A percentile compares a stretch with the other conserved stretches of the same genome.
Conservation (phyloP, 2,329 filamentous ascomycete species). For the Alternaria solani region DNA sequence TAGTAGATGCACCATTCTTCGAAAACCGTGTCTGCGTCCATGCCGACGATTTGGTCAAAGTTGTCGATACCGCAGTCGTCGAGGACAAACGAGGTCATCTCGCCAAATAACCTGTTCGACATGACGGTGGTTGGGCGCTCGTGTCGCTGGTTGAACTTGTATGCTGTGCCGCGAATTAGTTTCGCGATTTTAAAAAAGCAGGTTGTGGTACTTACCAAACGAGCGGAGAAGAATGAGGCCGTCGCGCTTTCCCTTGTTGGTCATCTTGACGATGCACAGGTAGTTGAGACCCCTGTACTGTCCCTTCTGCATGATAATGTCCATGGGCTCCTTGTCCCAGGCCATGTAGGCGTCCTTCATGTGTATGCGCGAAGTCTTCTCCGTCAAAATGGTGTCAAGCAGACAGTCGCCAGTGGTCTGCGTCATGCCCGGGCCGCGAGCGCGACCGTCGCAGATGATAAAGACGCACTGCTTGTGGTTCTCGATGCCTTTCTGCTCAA, state of each 20-base stretch:
- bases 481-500: slow-evolving; percentile 55
- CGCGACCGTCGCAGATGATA: slow-evolving; percentile 60
- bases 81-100: slow-evolving; percentile 16
- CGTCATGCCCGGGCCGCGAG: slow-evolving; percentile 57
- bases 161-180: slow-evolving; percentile 29
- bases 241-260: slow-evolving; percentile 62
- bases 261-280: slow-evolving; percentile 59
- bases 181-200: too few relatives aligned
- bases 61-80: slow-evolving; percentile 12
- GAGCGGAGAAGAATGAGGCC: slow-evolving; percentile 61
- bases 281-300: slow-evolving; percentile 58
- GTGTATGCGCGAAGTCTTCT: slow-evolving; percentile 45
- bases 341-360: slow-evolving; percentile 50
- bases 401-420: slow-evolving; percentile 61
- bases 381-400: slow-evolving; percentile 55
- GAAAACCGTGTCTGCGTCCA: slow-evolving; percentile 56
- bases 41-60: slow-evolving; percentile 22
- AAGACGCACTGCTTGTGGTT: slow-evolving; percentile 56
- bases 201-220: slow-evolving; percentile 33
- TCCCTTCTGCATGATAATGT: slow-evolving; percentile 50
- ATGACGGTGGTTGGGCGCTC: slow-evolving; percentile 30
- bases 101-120: slow-evolving; percentile 19
- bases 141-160: slow-evolving; percentile 58
- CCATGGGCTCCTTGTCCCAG: slow-evolving; percentile 51
- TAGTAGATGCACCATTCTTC: slow-evolving; percentile 55